Conservation (phyloP, 2,329 filamentous ascomycete species). For the Hypomyces rosellus region DNA sequence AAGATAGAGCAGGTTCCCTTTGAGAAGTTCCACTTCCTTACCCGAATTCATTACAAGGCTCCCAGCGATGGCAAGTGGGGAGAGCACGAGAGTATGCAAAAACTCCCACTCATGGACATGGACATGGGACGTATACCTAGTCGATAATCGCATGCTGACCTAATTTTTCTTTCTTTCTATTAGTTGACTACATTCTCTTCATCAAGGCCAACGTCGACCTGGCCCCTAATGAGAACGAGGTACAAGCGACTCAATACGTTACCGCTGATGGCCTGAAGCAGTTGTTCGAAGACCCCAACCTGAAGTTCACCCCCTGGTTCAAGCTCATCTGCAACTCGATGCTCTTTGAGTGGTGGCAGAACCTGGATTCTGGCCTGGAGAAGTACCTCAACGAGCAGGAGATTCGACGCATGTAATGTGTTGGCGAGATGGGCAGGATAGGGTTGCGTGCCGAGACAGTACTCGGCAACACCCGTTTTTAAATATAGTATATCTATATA, state of each 20-base stretch:
- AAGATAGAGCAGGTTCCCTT: slow-evolving; percentile 81
- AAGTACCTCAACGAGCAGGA: slow-evolving; percentile 80
- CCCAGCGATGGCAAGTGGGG: slow-evolving; percentile 97
- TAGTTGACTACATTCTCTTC: slow-evolving; percentile 95
- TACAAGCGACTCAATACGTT: slow-evolving; percentile 78
- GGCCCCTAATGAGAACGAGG: slow-evolving; percentile 79
- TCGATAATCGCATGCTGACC: background rate
- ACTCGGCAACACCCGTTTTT: background rate
- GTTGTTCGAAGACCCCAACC: slow-evolving; percentile 72
- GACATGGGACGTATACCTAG: too few species aligned
- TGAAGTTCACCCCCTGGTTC: slow-evolving; percentile 97
- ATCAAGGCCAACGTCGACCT: slow-evolving; percentile 91
- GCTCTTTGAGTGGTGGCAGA: slow-evolving; percentile 96
- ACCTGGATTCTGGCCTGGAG: slow-evolving; percentile 73
- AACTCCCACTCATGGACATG: too few species aligned
- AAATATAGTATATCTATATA: too few species aligned
- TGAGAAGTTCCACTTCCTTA: slow-evolving; percentile 88
- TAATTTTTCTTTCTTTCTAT: background rate
- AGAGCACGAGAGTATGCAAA: slow-evolving; percentile 83
- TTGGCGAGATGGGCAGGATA: background rate
- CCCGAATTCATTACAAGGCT: slow-evolving; percentile 96
- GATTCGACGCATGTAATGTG: slow-evolving; percentile 70
- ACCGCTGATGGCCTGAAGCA: slow-evolving; percentile 72
- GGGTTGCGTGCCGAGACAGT: background rate
- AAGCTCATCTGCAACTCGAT: slow-evolving; percentile 97